phyloP scores from a whole-genome alignment of 192 early-diverging fungal species.

The Coemansia sp. region DNA sequence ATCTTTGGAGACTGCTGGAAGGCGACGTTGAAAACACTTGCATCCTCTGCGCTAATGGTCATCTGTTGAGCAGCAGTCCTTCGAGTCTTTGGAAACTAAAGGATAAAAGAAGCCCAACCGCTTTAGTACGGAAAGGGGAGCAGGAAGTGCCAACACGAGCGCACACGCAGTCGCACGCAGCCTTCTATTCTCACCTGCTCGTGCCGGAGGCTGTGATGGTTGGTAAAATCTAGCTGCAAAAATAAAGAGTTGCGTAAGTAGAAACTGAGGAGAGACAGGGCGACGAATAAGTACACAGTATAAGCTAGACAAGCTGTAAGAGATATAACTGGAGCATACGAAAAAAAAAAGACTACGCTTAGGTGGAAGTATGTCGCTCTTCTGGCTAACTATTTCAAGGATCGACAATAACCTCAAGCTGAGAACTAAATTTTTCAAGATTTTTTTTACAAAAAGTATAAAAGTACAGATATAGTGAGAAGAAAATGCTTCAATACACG shows the following conservation, averaged over 20 bases:
- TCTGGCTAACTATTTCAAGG: not conserved
- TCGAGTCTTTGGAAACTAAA: no score
- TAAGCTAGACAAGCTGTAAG: no score
- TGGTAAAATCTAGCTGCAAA: not conserved
- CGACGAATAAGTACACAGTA: no score
- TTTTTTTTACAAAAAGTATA: not conserved
- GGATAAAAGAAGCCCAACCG: not conserved
- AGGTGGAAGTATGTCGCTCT: not conserved
- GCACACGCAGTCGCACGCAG: not conserved
- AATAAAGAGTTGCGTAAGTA: not conserved
- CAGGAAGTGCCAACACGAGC: not conserved
- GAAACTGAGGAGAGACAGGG: no score
- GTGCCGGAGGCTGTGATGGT: not conserved
- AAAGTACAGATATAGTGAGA: conserved; percentile 4
- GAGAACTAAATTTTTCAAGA: not conserved
- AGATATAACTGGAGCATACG: no score
- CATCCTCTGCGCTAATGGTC: not conserved
- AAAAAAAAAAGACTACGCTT: no score
- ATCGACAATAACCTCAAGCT: not conserved
- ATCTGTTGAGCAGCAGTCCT: not conserved
- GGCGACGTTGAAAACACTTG: not conserved
- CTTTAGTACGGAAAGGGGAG: not conserved
- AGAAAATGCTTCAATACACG: not conserved
- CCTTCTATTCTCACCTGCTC: not conserved
- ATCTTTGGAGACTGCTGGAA: not conserved